phyloP scores from a whole-genome alignment of 164 flowering plant species.

The Annona squamosa region DNA sequence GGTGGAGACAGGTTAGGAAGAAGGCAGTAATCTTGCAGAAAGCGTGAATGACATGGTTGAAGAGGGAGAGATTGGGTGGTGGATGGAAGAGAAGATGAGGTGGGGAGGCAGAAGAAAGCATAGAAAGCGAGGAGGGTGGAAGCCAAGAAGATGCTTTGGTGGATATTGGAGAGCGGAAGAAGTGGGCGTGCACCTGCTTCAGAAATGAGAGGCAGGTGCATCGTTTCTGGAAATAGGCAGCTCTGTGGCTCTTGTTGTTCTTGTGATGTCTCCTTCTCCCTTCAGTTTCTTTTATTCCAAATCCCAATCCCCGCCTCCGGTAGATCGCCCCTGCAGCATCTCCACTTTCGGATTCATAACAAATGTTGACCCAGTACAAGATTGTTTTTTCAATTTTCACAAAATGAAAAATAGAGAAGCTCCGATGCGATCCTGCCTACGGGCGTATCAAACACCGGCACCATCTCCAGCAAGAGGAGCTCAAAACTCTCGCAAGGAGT shows the following conservation, averaged over 20 bases:
- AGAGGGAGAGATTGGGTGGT: constrained; percentile 21
- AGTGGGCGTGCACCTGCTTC: constrained; percentile 24
- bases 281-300: no score
- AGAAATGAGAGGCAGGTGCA: constrained; percentile 17
- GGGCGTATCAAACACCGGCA: no score
- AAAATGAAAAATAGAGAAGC: no score
- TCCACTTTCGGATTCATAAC: no score
- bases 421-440: no score
- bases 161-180: constrained; percentile 18
- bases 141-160: constrained; percentile 25
- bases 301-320: no score
- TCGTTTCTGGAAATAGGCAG: constrained; percentile 15
- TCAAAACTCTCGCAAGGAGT: no score
- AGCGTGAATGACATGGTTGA: constrained; percentile 17
- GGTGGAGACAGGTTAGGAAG: constrained; percentile 5
- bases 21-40: constrained; percentile 11
- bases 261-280: not conserved
- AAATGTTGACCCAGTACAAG: no score
- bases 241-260: constrained; percentile 22
- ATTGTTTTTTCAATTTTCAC: no score
- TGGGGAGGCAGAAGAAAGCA: constrained; percentile 17
- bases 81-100: constrained; percentile 16
- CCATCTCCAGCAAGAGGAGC: no score
- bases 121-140: constrained; percentile 23
- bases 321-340: no score